Evolutionary conservation across 2,329 filamentous ascomycete species (phyloP), one percentile per base, ranked within the genome.

Genomic region (Monascus ruber): DNA sequence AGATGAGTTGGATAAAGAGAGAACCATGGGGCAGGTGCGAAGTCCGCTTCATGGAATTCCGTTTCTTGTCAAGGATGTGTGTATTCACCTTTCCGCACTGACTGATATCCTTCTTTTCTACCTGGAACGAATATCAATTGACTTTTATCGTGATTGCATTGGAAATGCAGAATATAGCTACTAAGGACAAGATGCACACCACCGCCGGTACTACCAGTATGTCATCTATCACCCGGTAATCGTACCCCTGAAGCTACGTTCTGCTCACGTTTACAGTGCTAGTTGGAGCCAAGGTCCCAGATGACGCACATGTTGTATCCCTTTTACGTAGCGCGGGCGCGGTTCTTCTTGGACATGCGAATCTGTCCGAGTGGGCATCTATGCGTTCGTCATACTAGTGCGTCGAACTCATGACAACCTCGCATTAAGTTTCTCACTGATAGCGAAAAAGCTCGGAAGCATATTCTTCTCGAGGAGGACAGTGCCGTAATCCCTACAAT

Each of bases 21-120:
- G 82, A 11, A 52, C 55, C 8, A 50, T 61, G 1, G 78, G 78
- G 24, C 65, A 63, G 31, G 56, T 78, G 6, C 72, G 79, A n/a
- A 73, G 81, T 1, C 76, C 76, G 1, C 68, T 88, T 1, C 83
- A 87, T 54, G 83, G 83, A 3, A 83, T 88, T 33, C 83, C 83
- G 0, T 83, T 83, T 54, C 66, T 81, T 2, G 74, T 85, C 46
- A 87, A 87, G 59, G 82, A 87, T 29, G 28, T 29, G 6, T 1
- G 28, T 29, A 2, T 6, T 29, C 10, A 6, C 54, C 7, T n/a
- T 35, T 26, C 24, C 26, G 3, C 17, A 17, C 17, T 3, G 17
- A 17, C 17, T 17, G 3, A 17, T 17, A 17, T 17, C 17, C 17
- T 17, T 17, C 2, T 17, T 17, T 17, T 17, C 17, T 17, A 3